phyloP scores from a whole-genome alignment of 2,329 filamentous ascomycete genomes.

The Arthroderma uncinatum region DNA sequence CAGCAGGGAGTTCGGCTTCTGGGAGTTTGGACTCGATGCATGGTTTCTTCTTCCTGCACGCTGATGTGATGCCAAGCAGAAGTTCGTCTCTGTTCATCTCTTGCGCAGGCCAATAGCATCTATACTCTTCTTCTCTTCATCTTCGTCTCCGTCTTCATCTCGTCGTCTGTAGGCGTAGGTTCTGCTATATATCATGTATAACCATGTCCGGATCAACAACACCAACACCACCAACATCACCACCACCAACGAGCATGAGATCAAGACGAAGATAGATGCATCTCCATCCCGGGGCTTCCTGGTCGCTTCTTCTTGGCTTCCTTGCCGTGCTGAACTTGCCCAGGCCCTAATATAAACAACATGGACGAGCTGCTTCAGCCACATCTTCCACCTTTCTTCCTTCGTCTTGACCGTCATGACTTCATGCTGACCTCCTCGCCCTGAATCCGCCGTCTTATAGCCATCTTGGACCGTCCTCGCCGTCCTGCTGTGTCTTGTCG shows the following conservation, averaged over 20 bases:
- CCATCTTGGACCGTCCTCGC: not conserved
- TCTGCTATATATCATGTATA: not conserved
- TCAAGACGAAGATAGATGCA: not conserved
- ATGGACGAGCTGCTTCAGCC: slow-evolving; percentile 11
- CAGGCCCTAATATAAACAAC: slow-evolving; percentile 11
- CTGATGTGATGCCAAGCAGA: not conserved
- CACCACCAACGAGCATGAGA: not conserved
- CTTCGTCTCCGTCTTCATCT: not conserved
- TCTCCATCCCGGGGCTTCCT: slow-evolving; percentile 3
- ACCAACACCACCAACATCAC: not conserved
- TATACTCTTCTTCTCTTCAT: not conserved
- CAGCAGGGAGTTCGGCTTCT: not conserved
- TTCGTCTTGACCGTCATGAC: not conserved
- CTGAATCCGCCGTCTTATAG: not conserved
- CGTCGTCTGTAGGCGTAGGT: not conserved
- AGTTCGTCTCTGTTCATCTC: not conserved
- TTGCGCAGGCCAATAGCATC: not conserved
- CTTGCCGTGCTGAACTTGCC: slow-evolving; percentile 8
- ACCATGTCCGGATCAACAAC: not conserved
- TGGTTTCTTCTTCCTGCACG: not conserved
- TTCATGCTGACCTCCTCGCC: not conserved
- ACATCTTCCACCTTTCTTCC: slow-evolving; percentile 7
- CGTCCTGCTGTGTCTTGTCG: not conserved
- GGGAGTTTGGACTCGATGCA: not conserved
- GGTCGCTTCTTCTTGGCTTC: slow-evolving; percentile 10